Evolutionary conservation across 1,284 basidiomycete species (phyloP).

Genomic region (Fistulina hepatica): DNA sequence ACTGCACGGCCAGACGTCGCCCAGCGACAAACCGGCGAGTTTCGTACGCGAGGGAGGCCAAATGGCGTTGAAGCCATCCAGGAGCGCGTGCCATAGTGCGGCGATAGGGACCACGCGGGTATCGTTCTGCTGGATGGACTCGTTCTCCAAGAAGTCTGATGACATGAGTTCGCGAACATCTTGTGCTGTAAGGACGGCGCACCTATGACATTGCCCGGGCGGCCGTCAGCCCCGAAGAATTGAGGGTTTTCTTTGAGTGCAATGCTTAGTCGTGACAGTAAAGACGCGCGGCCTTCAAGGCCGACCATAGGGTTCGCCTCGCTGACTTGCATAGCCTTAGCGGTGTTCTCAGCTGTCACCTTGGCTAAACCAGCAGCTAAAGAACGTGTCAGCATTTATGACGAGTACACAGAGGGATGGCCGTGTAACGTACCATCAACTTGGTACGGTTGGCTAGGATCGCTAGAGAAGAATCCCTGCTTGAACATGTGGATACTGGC

Average conservation of each 20-base stretch:
- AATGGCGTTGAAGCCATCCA: slow-evolving; percentile 76
- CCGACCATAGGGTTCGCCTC: slow-evolving; percentile 81
- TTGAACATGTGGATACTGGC: slow-evolving; percentile 88
- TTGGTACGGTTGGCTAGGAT: slow-evolving; percentile 46
- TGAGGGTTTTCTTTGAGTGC: slow-evolving; percentile 54
- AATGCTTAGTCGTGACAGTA: slow-evolving; percentile 62
- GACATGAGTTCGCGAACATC: slow-evolving; percentile 1
- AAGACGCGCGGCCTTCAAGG: slow-evolving; percentile 72
- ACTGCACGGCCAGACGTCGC: slow-evolving; percentile 85
- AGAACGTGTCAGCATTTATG: slow-evolving; percentile 3
- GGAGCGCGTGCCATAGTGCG: slow-evolving; percentile 73
- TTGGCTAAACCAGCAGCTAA: slow-evolving; percentile 62
- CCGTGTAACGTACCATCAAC: slow-evolving; percentile 58
- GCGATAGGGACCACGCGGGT: slow-evolving; percentile 46
- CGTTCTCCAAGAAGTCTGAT: slow-evolving; percentile 59
- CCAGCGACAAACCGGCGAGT: slow-evolving; percentile 58
- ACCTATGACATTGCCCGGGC: slow-evolving; percentile 82
- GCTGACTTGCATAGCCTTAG: slow-evolving; percentile 73
- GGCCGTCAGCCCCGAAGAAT: slow-evolving; percentile 60
- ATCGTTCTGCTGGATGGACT: slow-evolving; percentile 33
- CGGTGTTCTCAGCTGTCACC: slow-evolving; percentile 53
- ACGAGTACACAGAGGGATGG: not conserved
- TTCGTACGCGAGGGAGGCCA: slow-evolving; percentile 78
- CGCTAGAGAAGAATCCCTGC: slow-evolving; percentile 72
- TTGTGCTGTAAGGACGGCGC: slow-evolving; percentile 11